Percentiles rank a stretch among this genome's conserved stretches.
These are phyloP conservation scores for Ganoderma boninense DNA, from an alignment of 1,284 basidiomycete genomes.

Conservation along the genomic window DNA sequence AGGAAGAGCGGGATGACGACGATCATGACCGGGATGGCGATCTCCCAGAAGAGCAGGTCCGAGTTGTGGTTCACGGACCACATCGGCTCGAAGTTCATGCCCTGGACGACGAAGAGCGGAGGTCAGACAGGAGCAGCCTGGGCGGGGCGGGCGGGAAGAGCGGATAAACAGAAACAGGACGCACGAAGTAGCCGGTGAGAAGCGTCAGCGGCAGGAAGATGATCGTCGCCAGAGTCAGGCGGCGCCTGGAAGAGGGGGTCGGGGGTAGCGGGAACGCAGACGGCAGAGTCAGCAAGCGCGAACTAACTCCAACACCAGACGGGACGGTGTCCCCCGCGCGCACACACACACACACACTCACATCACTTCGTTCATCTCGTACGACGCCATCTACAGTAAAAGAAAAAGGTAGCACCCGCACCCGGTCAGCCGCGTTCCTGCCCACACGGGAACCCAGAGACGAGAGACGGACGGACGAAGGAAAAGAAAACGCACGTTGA, in stretches of 20 bases:
- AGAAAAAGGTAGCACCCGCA: background rate
- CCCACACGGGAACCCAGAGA: background rate
- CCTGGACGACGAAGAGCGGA: conserved; percentile 49
- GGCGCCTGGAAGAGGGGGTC: conserved; percentile 51
- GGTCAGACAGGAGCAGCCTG: background rate
- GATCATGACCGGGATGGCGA: conserved; percentile 68
- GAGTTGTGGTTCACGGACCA: conserved; percentile 57
- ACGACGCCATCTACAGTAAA: conserved; percentile 61
- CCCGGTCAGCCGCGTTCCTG: conserved; percentile 10
- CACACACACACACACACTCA: conserved; percentile 55
- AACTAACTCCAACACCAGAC: too few relatives aligned
- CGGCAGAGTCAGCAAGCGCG: background rate
- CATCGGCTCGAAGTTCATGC: conserved; percentile 73
- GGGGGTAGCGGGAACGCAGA: too few relatives aligned
- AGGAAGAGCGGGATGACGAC: conserved; percentile 64
- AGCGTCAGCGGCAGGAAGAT: conserved; percentile 76
- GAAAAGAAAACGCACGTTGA: conserved; percentile 52
- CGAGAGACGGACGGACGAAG: background rate
- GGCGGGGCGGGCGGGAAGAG: background rate
- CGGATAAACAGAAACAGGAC: conserved; percentile 34
- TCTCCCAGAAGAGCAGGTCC: conserved; percentile 73
- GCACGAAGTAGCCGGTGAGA: conserved; percentile 75
- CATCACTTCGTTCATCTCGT: conserved; percentile 79
- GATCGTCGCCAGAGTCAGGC: conserved; percentile 70
- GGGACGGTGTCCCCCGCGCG: too few relatives aligned